Evolutionary conservation across 306 rosid species (phyloP).

Genomic region (Trifolium pratense): DNA sequence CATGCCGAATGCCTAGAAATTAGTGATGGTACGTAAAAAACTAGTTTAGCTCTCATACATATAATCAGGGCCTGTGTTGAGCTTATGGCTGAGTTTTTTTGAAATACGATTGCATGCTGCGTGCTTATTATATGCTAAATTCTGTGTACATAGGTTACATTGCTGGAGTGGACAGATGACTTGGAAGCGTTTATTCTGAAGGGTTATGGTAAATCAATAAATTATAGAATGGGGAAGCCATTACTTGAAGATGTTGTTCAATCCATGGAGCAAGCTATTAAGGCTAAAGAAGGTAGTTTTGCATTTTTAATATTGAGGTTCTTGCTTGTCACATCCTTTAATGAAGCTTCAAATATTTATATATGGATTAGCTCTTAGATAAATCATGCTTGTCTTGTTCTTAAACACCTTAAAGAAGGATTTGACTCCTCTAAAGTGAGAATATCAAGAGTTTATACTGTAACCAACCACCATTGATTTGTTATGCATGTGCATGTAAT

Average conservation of each 20-base stretch:
- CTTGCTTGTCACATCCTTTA: slow-evolving; percentile 20
- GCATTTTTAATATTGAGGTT: slow-evolving; percentile 11
- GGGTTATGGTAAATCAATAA: slow-evolving; percentile 87
- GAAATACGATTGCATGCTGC: neutral
- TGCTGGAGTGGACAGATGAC: slow-evolving; percentile 94
- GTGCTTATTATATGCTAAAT: slow-evolving; percentile 39
- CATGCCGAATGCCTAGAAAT: slow-evolving; percentile 17
- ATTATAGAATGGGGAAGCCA: slow-evolving; percentile 85
- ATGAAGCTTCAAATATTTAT: slow-evolving; percentile 22
- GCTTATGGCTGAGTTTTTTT: slow-evolving; percentile 14
- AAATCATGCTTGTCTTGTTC: slow-evolving; percentile 11
- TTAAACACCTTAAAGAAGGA: slow-evolving; percentile 1
- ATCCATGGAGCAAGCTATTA: slow-evolving; percentile 80
- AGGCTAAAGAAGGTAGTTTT: slow-evolving; percentile 70
- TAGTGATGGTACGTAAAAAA: neutral
- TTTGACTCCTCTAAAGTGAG: neutral
- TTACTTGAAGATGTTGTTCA: slow-evolving; percentile 75
- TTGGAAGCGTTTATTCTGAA: slow-evolving; percentile 75
- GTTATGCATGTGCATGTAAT: neutral
- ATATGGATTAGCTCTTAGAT: slow-evolving; percentile 23
- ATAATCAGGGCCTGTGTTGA: neutral
- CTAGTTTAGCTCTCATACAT: neutral
- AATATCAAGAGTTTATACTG: neutral
- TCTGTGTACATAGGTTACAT: slow-evolving; percentile 52
- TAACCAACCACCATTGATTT: neutral